Conservation (phyloP, 1,284 basidiomycete genomes). For the Heterobasidion irregulare region DNA sequence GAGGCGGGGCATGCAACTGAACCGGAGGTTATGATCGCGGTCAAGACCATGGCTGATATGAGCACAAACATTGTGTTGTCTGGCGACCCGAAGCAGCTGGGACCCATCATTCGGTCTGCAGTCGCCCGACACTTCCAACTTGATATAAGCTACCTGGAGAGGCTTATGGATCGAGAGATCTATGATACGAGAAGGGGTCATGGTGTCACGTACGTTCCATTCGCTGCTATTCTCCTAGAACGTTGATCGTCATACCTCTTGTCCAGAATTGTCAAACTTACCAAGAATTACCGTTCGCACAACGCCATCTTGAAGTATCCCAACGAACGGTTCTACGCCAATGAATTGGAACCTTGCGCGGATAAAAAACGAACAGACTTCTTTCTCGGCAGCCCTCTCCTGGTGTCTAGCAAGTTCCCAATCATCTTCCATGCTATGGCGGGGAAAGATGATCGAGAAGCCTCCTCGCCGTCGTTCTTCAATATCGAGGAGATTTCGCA, state of each 20-base stretch:
- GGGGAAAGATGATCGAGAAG: conserved; percentile 53
- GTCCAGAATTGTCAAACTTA: conserved; percentile 46
- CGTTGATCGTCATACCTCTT: too few relatives aligned
- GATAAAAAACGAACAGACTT: conserved; percentile 19
- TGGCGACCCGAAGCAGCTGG: conserved; percentile 52
- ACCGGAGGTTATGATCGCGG: conserved; percentile 45
- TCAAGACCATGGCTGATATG: conserved; percentile 35
- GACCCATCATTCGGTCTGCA: conserved; percentile 41
- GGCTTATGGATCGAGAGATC: conserved; percentile 38
- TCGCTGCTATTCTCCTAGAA: too few relatives aligned
- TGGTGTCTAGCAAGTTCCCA: conserved; percentile 43
- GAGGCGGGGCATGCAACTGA: conserved; percentile 60
- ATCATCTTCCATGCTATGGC: conserved; percentile 49
- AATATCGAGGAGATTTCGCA: conserved; percentile 48
- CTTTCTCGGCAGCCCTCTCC: conserved; percentile 13
- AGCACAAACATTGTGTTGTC: conserved; percentile 40
- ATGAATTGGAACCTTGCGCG: conserved; percentile 40
- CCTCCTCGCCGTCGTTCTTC: conserved; percentile 58
- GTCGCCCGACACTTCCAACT: conserved; percentile 38
- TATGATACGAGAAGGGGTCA: conserved; percentile 27
- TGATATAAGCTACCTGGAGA: conserved; percentile 38
- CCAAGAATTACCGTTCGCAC: conserved; percentile 56
- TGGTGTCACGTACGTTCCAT: conserved; percentile 28
- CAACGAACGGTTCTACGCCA: conserved; percentile 46
- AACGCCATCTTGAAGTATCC: conserved; percentile 44